Evolutionary conservation across 2,329 filamentous ascomycete species (phyloP).

Genomic region (Beauveria sp.): DNA sequence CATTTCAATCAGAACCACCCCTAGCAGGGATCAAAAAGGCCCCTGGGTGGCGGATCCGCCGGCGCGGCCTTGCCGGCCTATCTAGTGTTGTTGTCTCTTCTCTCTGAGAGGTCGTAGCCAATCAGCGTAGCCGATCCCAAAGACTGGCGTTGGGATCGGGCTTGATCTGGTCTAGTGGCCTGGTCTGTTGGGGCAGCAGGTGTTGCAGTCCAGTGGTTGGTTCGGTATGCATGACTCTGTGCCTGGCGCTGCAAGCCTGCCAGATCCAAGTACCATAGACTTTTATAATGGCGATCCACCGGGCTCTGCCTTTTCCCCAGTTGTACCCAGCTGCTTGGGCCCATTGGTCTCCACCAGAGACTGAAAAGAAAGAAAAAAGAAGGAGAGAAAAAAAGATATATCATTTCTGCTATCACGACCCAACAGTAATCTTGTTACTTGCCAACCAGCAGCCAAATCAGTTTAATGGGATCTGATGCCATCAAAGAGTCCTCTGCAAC

Average conservation of each 20-base stretch:
- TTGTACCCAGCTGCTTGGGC: too few relatives aligned
- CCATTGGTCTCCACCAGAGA: not conserved
- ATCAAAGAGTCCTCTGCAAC: too few relatives aligned
- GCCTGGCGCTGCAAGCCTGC: not conserved
- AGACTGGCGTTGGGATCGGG: not conserved
- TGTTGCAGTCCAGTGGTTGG: not conserved
- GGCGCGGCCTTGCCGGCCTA: not conserved
- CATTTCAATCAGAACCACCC: not conserved
- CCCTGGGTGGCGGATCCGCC: not conserved
- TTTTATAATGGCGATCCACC: not conserved
- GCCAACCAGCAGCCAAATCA: not conserved
- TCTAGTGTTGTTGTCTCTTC: slow-evolving; percentile 7
- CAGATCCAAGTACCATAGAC: not conserved
- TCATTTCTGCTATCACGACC: not conserved
- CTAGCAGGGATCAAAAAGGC: slow-evolving; percentile 2
- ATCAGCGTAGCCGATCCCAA: not conserved
- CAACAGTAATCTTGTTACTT: not conserved
- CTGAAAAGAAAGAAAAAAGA: not conserved
- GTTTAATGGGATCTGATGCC: too few relatives aligned
- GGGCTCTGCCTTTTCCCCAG: not conserved
- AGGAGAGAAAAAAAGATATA: not conserved
- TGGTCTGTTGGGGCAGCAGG: not conserved
- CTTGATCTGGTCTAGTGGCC: not conserved
- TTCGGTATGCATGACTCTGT: not conserved
- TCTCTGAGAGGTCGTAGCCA: not conserved